phyloP scores from a whole-genome alignment of 2,329 filamentous ascomycete species.

The Botryosphaeria agaves region DNA sequence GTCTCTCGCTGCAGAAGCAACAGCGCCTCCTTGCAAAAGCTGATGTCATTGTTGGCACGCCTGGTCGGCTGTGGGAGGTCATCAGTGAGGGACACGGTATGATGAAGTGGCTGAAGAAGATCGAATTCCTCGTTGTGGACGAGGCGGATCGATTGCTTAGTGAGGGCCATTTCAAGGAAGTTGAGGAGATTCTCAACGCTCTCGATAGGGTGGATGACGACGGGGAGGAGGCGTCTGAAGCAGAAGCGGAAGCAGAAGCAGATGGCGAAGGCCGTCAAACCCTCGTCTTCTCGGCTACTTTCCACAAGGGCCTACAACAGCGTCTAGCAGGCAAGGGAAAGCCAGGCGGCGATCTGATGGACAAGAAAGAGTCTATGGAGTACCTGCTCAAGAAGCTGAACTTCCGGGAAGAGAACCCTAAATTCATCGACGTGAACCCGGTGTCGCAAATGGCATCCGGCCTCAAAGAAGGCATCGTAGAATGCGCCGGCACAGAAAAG shows the following conservation, averaged over 20 bases:
- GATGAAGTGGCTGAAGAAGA: conserved; percentile 50
- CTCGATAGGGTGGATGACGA: conserved; percentile 48
- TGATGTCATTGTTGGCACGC: conserved; percentile 86
- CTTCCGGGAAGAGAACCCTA: conserved; percentile 69
- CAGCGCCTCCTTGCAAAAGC: conserved; percentile 67
- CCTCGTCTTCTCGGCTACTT: conserved; percentile 90
- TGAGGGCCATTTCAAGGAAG: conserved; percentile 88
- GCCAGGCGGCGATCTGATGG: conserved; percentile 43
- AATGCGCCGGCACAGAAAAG: conserved; percentile 89
- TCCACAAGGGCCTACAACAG: conserved; percentile 78
- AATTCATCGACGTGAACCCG: conserved; percentile 85
- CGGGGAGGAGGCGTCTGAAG: conserved; percentile 31
- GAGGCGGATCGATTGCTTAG: conserved; percentile 87
- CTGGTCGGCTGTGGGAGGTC: conserved; percentile 87
- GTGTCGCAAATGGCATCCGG: conserved; percentile 72
- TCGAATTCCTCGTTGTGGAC: conserved; percentile 76
- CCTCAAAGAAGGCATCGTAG: conserved; percentile 76
- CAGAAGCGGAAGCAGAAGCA: conserved; percentile 6
- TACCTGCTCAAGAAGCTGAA: conserved; percentile 82
- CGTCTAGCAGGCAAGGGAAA: conserved; percentile 69
- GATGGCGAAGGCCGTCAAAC: conserved; percentile 49
- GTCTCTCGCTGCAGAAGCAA: conserved; percentile 88
- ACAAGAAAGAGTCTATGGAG: conserved; percentile 70
- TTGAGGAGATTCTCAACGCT: conserved; percentile 69
- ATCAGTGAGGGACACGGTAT: conserved; percentile 58